phyloP scores from a whole-genome alignment of 1,284 basidiomycete species.

The Irpex sp. region DNA sequence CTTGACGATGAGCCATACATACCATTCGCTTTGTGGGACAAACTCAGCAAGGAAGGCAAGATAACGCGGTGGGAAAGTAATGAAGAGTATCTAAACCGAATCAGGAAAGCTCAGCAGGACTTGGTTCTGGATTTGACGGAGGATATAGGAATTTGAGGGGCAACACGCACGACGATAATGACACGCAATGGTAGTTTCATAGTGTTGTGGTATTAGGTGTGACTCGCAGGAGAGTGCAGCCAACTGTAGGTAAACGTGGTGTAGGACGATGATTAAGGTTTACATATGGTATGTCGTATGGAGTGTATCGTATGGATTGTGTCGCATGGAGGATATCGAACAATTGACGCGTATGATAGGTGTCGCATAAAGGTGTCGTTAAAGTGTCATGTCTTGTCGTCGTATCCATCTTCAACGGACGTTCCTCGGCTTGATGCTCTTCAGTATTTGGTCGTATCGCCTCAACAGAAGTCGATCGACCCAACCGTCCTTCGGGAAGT shows the following conservation, averaged over 20 bases:
- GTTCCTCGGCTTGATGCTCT: constrained; percentile 10
- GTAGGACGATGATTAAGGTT: too few relatives aligned
- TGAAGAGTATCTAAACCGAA: background rate
- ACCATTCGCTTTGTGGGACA: background rate
- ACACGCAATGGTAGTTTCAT: too few relatives aligned
- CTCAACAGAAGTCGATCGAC: constrained; percentile 68
- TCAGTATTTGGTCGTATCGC: constrained; percentile 48
- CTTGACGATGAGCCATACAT: background rate
- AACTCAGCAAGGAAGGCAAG: background rate
- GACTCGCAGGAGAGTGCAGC: too few relatives aligned
- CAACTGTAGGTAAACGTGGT: too few relatives aligned
- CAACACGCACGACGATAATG: too few relatives aligned
- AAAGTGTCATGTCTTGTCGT: constrained; percentile 4
- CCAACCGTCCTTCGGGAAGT: constrained; percentile 76
- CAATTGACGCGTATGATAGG: background rate
- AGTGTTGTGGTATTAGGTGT: too few relatives aligned
- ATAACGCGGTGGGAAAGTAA: background rate
- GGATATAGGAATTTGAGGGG: background rate
- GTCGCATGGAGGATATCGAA: too few relatives aligned
- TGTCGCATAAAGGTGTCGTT: background rate
- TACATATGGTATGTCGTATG: too few relatives aligned
- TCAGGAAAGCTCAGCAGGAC: background rate
- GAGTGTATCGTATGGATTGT: too few relatives aligned
- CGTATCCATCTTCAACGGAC: background rate
- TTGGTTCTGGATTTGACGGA: background rate